Base-by-base conservation (phyloP, 768 basidiomycete species). In the Tylopilus sp. region DNA sequence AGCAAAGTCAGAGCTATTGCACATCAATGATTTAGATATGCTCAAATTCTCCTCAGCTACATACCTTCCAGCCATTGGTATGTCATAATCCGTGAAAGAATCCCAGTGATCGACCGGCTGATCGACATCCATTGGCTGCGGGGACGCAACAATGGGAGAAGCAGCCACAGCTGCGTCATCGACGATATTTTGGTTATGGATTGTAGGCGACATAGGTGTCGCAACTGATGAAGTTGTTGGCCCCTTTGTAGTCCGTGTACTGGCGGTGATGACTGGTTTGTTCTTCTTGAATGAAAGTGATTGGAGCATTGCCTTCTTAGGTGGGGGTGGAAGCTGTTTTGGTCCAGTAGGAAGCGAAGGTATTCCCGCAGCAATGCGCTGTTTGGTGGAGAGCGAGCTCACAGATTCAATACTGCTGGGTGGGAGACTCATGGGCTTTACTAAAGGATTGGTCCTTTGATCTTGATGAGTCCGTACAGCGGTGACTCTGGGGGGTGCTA, bases 331-430 rank as follows among this genome's bases (percentile, higher is more conserved):
- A 43, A 68, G 63, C 1, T 67, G 64, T 56, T 71, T 80, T 0
- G 79, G 73, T 3, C 55, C 56, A 12, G 63, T 44, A 21, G 40
- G 56, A 20, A 70, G 72, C 9, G 62, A 68, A 21, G 73, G 61
- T 13, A 77, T 74, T 10, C 68, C 70, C 39, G 73, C 70, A 22
- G 72, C 69, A 6, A 82, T 59, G 6, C 78, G 72, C 46, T 79
- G 75, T 58, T 82, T 82, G 2, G 79, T 82, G 31, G 73, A 69
- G 25, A 82, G 70, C 10, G 72, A 71, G 51, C 70, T 74, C 30
- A 66, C 67, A 40, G 56, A 57, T 38, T 56, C 66, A 25, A 64
- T 55, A 20, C 54, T 66, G 26, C 50, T 21, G 28, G 64, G 41
- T 1, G 66, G 51, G 30, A 69, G 33, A 47, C 41, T 47, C 31